phyloP scores from a whole-genome alignment of 768 basidiomycete species.

The Symmetrospora coprosmae region DNA sequence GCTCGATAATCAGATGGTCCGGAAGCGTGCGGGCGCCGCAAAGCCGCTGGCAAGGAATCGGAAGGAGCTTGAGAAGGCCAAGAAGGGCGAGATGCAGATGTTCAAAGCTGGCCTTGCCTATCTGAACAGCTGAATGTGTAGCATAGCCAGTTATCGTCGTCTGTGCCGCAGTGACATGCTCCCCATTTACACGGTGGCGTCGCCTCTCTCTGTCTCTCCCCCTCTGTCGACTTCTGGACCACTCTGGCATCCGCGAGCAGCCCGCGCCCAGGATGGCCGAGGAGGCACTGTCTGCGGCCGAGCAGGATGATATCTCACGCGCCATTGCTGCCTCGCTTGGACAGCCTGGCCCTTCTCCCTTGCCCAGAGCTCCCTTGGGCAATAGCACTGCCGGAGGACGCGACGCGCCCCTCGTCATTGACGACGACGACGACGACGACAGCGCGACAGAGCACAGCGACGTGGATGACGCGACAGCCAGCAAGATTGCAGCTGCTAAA shows the following conservation, averaged over 20 bases:
- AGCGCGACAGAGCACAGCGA: background rate
- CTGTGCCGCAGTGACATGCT: background rate
- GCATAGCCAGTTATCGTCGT: background rate
- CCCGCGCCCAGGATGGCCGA: no score
- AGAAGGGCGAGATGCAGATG: constrained; percentile 12
- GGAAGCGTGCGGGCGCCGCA: background rate
- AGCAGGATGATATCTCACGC: no score
- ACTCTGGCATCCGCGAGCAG: no score
- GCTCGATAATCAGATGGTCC: background rate
- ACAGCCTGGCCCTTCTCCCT: no score
- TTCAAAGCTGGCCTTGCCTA: constrained; percentile 18
- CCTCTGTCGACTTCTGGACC: no score
- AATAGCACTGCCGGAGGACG: no score
- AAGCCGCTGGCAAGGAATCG: constrained; percentile 11
- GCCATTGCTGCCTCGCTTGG: no score
- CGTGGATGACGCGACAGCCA: background rate
- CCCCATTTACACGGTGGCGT: no score
- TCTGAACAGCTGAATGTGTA: background rate
- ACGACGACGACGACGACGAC: background rate
- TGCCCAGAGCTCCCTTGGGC: no score
- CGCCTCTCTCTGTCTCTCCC: no score
- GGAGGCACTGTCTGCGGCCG: no score
- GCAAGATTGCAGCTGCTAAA: background rate
- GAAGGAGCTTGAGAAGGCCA: constrained; percentile 8
- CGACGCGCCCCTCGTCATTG: no score